Conservation (phyloP, 306 rosid species). For the Trichosanthes cucumerina region DNA sequence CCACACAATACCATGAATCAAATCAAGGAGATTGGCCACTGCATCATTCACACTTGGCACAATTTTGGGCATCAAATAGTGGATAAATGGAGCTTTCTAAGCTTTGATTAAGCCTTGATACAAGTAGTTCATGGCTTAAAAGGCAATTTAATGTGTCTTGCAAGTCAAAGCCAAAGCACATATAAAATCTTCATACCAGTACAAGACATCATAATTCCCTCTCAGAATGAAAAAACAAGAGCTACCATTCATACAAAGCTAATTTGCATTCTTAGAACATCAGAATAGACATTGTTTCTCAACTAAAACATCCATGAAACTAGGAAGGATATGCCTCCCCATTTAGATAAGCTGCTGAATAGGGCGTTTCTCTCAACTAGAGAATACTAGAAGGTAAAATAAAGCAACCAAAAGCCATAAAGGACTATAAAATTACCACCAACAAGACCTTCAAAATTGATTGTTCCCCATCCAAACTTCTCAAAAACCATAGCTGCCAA, state of each 20-base stretch:
- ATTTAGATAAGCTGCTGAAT: background rate
- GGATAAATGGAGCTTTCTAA: background rate
- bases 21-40: background rate
- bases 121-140: background rate
- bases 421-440: background rate
- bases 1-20: background rate
- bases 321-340: background rate
- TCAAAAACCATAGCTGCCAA: conserved; percentile 1
- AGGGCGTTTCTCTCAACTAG: background rate
- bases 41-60: background rate
- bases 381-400: background rate
- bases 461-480: background rate
- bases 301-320: background rate
- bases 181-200: background rate
- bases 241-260: background rate
- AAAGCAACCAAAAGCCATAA: background rate
- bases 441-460: conserved; percentile 3
- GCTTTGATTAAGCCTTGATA: background rate
- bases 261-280: background rate
- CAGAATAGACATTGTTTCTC: background rate
- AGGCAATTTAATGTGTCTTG: background rate
- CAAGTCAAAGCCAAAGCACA: background rate
- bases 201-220: background rate
- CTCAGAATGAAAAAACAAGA: background rate
- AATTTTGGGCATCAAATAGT: background rate